Evolutionary conservation across 805 yeast genomes (phyloP), one percentile per base, ranked within the genome.

Genomic region (Teunomyces cretensis): DNA sequence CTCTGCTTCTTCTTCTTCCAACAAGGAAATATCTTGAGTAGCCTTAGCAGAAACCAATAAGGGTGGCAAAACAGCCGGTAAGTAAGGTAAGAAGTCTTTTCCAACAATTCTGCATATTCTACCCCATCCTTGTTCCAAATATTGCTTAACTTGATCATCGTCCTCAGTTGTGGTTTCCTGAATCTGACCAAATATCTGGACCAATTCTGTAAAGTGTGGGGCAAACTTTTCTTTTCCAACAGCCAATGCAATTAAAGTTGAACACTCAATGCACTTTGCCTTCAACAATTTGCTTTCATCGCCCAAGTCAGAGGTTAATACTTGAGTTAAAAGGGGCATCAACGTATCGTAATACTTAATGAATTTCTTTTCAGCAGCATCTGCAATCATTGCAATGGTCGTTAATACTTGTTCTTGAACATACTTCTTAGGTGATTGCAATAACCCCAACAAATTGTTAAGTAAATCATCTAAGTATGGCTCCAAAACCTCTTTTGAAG

Each of bases 331-430:
- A 53, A 89, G 70, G 13, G 97, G 96, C 95, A 94, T 92, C 64
- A 94, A 76, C 1, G 97, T 86, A 62, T 90, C 97, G 64, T 91
- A 94, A 63, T 94, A 94, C 68, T 91, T 92, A 56, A 82, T 76
- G 62, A 94, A 94, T 60, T 86, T 86, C 50, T 78, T 78, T 65
- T 89, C 89, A 3, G 98, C 96, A 12, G 97, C 95, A 67, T 92
- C 98, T 2, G 99, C 99, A 53, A 92, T 91, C 54, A 91, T 88
- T 15, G 98, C 96, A 65, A 94, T 91, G 0, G 98, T 94, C 9
- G 98, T 91, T 46, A 94, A 76, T 12, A 91, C 97, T 71, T 94
- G 99, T 62, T 94, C 99, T 69, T 94, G 98, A 38, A 94, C 97
- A 58, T 90, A 94, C 53, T 90, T 79, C 65, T 90, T 88, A 31